phyloP scores from a whole-genome alignment of 208 protist species.

The Trypanosoma mega region DNA sequence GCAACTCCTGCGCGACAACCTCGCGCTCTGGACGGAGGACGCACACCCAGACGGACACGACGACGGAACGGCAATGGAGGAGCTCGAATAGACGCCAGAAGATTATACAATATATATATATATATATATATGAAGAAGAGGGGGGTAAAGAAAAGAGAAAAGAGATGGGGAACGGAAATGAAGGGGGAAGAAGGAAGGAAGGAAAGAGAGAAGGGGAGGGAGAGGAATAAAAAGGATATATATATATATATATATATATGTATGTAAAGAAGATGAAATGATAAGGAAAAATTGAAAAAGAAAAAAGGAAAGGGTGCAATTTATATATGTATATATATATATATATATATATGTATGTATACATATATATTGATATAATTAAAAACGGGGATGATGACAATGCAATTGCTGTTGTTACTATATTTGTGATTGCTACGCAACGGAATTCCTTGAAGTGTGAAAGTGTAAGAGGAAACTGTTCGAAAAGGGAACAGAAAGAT shows the following conservation, averaged over 20 bases:
- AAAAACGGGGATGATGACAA: too few relatives aligned
- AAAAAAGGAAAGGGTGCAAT: too few relatives aligned
- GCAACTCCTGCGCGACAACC: constrained; percentile 99
- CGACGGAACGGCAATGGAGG: constrained; percentile 85
- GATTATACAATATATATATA: not conserved
- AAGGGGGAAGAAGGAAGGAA: constrained; percentile 6
- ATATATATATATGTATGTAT: too few relatives aligned
- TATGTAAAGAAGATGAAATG: too few relatives aligned
- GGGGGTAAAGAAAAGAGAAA: not conserved
- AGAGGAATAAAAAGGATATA: constrained; percentile 13
- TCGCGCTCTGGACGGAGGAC: constrained; percentile 98
- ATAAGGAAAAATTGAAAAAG: too few relatives aligned
- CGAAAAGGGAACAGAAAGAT: constrained; percentile 15
- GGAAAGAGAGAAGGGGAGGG: constrained; percentile 8
- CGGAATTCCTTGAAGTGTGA: not conserved
- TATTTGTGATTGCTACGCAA: constrained; percentile 5
- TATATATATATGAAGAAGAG: not conserved
- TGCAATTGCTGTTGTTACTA: too few relatives aligned
- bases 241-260: too few relatives aligned
- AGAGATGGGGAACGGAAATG: not conserved
- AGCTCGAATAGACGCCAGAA: constrained; percentile 66
- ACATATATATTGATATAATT: too few relatives aligned
- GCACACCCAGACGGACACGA: constrained; percentile 76
- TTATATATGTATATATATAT: constrained; percentile 3
- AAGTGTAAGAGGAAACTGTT: not conserved